Base-by-base conservation (phyloP, 805 yeast genomes). In the Candida cerambycidarum region DNA sequence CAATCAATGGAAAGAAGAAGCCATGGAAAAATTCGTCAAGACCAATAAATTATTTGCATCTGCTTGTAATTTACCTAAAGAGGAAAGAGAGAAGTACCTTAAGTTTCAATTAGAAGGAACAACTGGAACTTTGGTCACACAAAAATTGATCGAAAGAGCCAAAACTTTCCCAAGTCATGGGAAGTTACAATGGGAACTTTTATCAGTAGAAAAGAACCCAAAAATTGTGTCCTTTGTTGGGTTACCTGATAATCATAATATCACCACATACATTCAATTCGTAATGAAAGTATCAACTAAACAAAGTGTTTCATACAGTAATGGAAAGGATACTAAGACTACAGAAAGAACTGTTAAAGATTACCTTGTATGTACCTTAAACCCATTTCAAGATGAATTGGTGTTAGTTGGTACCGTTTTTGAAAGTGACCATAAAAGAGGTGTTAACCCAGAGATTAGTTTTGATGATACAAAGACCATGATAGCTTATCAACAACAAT, bases 1-100 rank as follows among this genome's bases (percentile, higher is more conserved):
- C 61, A 87, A 90, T 24, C 76, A 81, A 46, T 90, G 96, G 96
- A 87, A 86, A 61, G 92, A 89, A 62, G 75, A 75, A 23, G 95
- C 95, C 6, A 80, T 90, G 53, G 88, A 88, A 52, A 71, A 71
- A 39, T 89, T 81, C 61, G 85, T 84, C 21, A 78, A 78, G 44
- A 83, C 87, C n/a, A 89, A 90, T 65, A 80, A 82, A 55, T 82
- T 89, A 2, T 90, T 90, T 69, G 92, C 95, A 2, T 58, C 66
- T 19, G 70, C 67, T 1, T 69, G 75, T 54, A 61, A 58, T 42
- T 54, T 59, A 42, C 58, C 62, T 5, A 42, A 43, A 14, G 42
- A 45, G 7, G 61, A 62, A 41, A 53, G 73, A 42, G 58, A 69
- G 14, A 71, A 70, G 24, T 71, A 82, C 49, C 56, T 88, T 10